Base-by-base conservation (phyloP, 306 rosid genomes). In the Trifolium fragiferum region DNA sequence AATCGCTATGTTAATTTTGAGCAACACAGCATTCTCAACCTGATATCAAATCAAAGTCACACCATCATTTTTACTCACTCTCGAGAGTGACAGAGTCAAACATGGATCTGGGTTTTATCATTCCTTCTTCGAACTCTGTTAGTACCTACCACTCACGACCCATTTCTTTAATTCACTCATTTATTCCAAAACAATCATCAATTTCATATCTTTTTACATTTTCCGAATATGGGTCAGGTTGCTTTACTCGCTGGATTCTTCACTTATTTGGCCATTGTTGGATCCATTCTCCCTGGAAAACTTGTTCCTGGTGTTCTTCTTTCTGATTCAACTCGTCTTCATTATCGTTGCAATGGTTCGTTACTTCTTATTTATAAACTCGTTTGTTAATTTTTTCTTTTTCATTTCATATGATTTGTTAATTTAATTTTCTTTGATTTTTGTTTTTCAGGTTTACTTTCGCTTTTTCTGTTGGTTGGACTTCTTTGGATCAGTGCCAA, bases 301-400 rank as follows among this genome's bases (percentile, higher is more conserved):
- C 72, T 87, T 61, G 84, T 94, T 63, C 89, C 89, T 30, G 98
- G 96, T 21, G 92, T 81, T 57, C 76, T 70, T 60, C 85, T 92
- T 30, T 79, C 81, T 0, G 99, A 94, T 66, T 84, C 86, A 8
- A 73, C 92, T 66, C 96, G 93, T 69, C 90, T 95, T 64, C 89
- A 82, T 12, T 92, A 95, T 83, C 90, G 92, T 59, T 92, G 99
- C 96, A 95, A 92, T 84, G 98, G 98, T 94, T 57, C 16, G 9
- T 57, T 57, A 23, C 60, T 7, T 50, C 21, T 18, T 7, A 33
- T 74, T 84, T 69, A 21, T 53, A 60, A 35, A 7, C 49, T 53
- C 41, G 37, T 19, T 25, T 49, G 10, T 9, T 40, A 64, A 20
- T 60, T 50, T 59, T 40, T 4, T 23, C 53, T 51, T 27, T n/a